Conservation (phyloP, 2,329 filamentous ascomycete species). For the Proliferodiscus dingleyae region DNA sequence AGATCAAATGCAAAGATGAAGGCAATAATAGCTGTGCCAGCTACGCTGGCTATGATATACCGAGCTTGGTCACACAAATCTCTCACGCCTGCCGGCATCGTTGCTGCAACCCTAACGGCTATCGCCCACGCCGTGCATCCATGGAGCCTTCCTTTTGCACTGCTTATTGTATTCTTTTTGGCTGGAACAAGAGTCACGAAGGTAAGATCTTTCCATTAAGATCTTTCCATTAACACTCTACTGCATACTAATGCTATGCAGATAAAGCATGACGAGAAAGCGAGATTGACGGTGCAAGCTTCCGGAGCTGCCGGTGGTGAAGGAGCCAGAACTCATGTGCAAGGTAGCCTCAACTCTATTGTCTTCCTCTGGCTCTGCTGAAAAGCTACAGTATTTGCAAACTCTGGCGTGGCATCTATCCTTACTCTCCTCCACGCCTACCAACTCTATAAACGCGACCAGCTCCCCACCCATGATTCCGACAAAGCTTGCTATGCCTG, state of each 20-base stretch:
- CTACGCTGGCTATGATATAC: conserved; percentile 56
- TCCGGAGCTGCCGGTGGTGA: conserved; percentile 72
- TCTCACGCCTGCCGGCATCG: conserved; percentile 71
- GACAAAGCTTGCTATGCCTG: conserved; percentile 47
- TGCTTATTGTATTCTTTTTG: conserved; percentile 81
- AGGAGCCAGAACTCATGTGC: conserved; percentile 75
- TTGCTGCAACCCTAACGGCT: conserved; percentile 69
- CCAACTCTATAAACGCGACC: conserved; percentile 48
- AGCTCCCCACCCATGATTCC: conserved; percentile 23
- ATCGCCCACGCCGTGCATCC: conserved; percentile 83
- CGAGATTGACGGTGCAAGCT: conserved; percentile 71
- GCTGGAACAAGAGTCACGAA: conserved; percentile 80
- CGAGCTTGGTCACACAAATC: conserved; percentile 69
- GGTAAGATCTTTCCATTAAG: conserved; percentile 38
- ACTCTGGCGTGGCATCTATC: conserved; percentile 74
- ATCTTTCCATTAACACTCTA: not conserved
- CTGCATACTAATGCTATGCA: conserved; percentile 35
- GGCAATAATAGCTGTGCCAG: conserved; percentile 51
- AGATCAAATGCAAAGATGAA: conserved; percentile 42
- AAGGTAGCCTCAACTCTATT: conserved; percentile 45
- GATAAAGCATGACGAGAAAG: conserved; percentile 85
- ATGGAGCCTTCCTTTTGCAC: conserved; percentile 83
- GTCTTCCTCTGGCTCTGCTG: conserved; percentile 4
- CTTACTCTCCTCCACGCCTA: conserved; percentile 54
- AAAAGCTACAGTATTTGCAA: conserved; percentile 63